Conservation (phyloP, 2,329 filamentous ascomycete species). For the Uncinocarpus reesii region DNA sequence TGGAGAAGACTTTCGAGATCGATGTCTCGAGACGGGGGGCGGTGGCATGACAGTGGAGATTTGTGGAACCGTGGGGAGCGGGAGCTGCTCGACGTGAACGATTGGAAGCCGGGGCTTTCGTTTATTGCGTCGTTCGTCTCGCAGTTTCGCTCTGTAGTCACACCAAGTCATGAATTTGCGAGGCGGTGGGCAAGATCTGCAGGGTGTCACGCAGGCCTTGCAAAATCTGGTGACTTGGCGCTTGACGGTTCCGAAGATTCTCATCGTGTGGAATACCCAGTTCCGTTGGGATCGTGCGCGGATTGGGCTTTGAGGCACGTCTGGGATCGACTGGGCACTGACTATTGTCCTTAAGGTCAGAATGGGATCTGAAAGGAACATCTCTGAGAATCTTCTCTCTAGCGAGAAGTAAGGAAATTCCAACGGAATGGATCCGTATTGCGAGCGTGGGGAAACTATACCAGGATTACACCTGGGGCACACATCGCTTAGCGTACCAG, state of each 20-base stretch:
- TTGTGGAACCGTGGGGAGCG: slow-evolving; percentile 1
- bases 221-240: slow-evolving; percentile 6
- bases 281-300: not conserved
- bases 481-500: not conserved
- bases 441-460: not conserved
- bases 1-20: not conserved
- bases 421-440: slow-evolving; percentile 1
- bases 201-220: not conserved
- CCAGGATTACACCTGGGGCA: not conserved
- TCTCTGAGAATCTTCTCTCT: not conserved
- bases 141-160: not conserved
- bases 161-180: slow-evolving; percentile 5
- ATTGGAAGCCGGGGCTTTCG: not conserved
- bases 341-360: slow-evolving; percentile 1
- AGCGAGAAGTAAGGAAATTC: not conserved
- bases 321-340: not conserved
- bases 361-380: not conserved
- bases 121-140: not conserved
- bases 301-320: not conserved
- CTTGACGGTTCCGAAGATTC: slow-evolving; percentile 10
- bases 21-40: not conserved
- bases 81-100: not conserved
- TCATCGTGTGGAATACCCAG: slow-evolving; percentile 6
- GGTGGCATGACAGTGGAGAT: not conserved
- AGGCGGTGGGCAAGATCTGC: not conserved